Evolutionary conservation across 2,329 filamentous ascomycete genomes (phyloP), one percentile per base, ranked within the genome.

Genomic region (Iodosphaeria phyllophila): DNA sequence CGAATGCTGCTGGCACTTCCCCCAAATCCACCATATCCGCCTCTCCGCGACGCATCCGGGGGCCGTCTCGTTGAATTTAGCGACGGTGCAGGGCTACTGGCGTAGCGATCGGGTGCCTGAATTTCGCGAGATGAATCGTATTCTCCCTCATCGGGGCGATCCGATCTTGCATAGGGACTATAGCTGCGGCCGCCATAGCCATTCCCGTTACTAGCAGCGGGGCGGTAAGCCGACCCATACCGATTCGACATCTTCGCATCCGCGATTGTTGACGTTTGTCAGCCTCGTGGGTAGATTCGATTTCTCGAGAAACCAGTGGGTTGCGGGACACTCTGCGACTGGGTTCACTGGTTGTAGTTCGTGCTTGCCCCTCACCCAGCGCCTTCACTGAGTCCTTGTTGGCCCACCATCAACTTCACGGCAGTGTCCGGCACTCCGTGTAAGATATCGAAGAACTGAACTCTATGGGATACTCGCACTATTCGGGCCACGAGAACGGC

Each of bases 121-220:
- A 48, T 47, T 16, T 61, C 57, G 31, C 53, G 52, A 32, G 54
- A 61, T 7, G 56, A 49, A 23, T 64, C 59, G 35, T 63, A 63
- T 28, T 64, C 60, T 18, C 59, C 60, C 26, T 50, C 47, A 28
- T 27, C 17, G 10, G 16, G 13, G 7, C n/a, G n/a, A n/a, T 27
- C 24, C 18, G 37, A 36, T 5, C 29, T 31, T 13, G 18, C 10
- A 3, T 13, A 19, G 7, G 16, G 8, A 15, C 21, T 19, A n/a
- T 22, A 12, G 13, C 25, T 15, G 5, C 25, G 14, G 11, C 51
- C 46, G 36, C 57, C 45, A 30, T 51, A 53, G 18, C 55, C 57
- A 37, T 58, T 58, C 32, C 50, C 50, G 33, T 48, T 51, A 26
- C 48, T 47, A 28, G 50, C 47, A 33, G 50, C 51, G 34, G 51